Conservation (phyloP, 1,139 yeast genomes). For the Geotrichum candidum region DNA sequence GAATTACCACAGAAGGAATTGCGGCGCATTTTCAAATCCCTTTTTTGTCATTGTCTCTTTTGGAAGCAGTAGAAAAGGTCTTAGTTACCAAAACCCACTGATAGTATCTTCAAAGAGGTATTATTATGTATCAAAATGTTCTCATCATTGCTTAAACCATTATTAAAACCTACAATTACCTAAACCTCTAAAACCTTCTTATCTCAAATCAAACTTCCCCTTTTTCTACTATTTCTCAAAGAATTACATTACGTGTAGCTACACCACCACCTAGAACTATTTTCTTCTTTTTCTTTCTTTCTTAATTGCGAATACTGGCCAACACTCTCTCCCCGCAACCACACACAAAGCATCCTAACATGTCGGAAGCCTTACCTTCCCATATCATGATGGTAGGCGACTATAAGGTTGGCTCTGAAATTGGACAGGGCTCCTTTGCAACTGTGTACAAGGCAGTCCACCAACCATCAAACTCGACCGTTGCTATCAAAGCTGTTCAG, state of each 20-base stretch:
- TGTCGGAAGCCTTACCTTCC: conserved; percentile 2
- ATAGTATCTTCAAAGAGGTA: neutral
- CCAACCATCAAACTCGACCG: conserved; percentile 47
- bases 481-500: conserved; percentile 84
- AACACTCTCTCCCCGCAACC: neutral
- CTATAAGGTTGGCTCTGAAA: conserved; percentile 60
- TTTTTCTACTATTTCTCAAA: neutral
- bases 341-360: neutral
- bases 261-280: neutral
- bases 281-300: neutral
- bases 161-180: neutral
- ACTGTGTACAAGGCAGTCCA: conserved; percentile 72
- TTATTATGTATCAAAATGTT: neutral
- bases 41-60: neutral
- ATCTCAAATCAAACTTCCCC: neutral
- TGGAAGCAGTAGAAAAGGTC: neutral
- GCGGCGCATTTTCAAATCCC: neutral
- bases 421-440: conserved; percentile 96
- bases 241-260: neutral
- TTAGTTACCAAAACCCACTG: neutral
- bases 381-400: conserved; percentile 10
- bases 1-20: neutral
- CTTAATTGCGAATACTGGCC: neutral
- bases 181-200: neutral
- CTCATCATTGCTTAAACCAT: neutral